These are phyloP conservation scores for barley (Hordeum vulgare) DNA, from an alignment of 176 grass and related monocot species.

Conservation along the genomic window DNA sequence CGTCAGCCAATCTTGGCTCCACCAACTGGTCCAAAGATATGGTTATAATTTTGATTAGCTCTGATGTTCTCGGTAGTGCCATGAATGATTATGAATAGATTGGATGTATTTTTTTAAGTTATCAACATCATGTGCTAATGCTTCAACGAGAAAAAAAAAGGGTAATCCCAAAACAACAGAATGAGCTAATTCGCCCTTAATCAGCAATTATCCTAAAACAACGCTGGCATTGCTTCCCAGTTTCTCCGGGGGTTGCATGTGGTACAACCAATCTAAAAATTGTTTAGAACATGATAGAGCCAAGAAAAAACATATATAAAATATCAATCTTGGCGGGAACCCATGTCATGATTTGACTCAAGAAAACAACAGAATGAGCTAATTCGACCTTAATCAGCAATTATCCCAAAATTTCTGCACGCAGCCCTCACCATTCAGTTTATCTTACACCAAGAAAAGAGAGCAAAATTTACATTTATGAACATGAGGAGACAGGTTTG, in stretches of 20 bases:
- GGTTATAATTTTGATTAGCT: too few relatives aligned
- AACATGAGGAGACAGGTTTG: conserved; percentile 2
- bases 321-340: background rate
- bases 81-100: too few relatives aligned
- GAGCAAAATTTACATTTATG: conserved; percentile 26
- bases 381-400: background rate
- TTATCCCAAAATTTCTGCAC: background rate
- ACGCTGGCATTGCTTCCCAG: background rate
- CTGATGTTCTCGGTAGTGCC: too few relatives aligned
- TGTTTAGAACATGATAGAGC: background rate
- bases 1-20: too few relatives aligned
- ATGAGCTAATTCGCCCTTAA: too few relatives aligned
- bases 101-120: too few relatives aligned
- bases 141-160: background rate
- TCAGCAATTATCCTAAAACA: too few relatives aligned
- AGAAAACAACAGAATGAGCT: background rate
- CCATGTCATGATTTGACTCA: background rate
- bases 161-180: too few relatives aligned
- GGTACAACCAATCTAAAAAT: background rate
- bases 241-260: background rate
- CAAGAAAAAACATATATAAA: background rate
- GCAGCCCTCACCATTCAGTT: background rate
- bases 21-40: too few relatives aligned
- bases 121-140: too few relatives aligned
- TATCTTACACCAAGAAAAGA: background rate